A percentile compares a stretch with the other conserved stretches of the same genome.
phyloP scores from a whole-genome alignment of 805 yeast genomes.

The Lipomyces orientalis region DNA sequence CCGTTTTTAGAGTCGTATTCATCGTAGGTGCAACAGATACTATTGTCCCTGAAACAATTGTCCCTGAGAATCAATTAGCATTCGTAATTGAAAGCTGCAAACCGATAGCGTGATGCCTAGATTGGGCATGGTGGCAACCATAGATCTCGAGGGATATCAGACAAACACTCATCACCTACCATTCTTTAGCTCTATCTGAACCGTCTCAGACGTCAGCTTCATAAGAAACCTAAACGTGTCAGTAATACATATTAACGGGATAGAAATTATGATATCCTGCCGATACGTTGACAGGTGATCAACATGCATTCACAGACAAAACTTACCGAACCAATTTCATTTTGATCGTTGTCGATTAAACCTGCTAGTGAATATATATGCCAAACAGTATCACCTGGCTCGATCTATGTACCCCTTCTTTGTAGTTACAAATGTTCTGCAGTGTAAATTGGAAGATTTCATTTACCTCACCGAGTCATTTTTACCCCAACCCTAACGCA shows the following conservation, averaged over 20 bases:
- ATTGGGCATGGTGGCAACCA: background rate
- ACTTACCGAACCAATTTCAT: slow-evolving; percentile 67
- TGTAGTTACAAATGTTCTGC: background rate
- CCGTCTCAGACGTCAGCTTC: slow-evolving; percentile 84
- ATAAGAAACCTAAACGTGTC: slow-evolving; percentile 61
- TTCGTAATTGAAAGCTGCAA: background rate
- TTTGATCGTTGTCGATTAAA: background rate
- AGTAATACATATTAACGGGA: background rate
- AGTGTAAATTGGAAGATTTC: background rate
- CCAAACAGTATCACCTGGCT: background rate
- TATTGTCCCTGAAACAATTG: slow-evolving; percentile 81
- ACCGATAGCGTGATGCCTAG: background rate
- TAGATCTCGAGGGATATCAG: background rate
- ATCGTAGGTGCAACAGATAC: slow-evolving; percentile 86
- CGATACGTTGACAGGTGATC: background rate
- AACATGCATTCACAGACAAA: background rate
- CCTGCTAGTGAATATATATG: background rate
- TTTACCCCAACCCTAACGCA: background rate
- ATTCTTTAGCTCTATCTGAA: slow-evolving; percentile 88
- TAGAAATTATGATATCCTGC: background rate
- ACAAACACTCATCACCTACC: slow-evolving; percentile 51
- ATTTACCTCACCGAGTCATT: background rate
- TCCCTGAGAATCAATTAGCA: slow-evolving; percentile 43
- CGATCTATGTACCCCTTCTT: slow-evolving; percentile 6
- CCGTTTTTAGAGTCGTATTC: slow-evolving; percentile 84